Conservation (phyloP, 106 monocot genomes). For the Phalaenopsis equestris region DNA sequence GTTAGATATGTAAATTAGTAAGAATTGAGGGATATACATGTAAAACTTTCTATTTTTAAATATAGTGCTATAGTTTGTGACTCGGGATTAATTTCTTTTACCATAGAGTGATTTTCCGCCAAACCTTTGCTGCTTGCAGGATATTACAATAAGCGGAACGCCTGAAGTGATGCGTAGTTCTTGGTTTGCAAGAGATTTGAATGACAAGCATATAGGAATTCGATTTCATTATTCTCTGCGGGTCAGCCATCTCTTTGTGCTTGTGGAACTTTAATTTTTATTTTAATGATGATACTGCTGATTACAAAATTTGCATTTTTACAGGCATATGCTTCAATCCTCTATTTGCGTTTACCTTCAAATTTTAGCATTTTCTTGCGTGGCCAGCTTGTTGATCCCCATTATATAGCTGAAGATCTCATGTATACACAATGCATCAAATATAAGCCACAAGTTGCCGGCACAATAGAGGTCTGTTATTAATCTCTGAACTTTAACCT, state of each 20-base stretch:
- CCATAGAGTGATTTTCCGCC: background rate
- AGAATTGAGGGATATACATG: too few relatives aligned
- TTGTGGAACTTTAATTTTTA: background rate
- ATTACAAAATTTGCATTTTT: background rate
- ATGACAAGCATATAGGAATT: constrained; percentile 39
- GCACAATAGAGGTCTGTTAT: constrained; percentile 33
- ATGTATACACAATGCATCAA: constrained; percentile 51
- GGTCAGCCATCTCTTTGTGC: constrained; percentile 27
- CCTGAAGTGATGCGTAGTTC: constrained; percentile 9
- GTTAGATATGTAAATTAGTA: too few relatives aligned
- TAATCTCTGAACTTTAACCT: background rate
- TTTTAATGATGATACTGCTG: background rate
- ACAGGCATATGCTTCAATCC: constrained; percentile 61
- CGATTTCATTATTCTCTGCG: constrained; percentile 46
- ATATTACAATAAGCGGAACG: constrained; percentile 42
- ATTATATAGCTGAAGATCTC: constrained; percentile 48
- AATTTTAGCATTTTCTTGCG: constrained; percentile 62
- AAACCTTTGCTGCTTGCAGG: constrained; percentile 23
- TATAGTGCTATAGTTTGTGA: background rate
- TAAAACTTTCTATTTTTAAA: too few relatives aligned
- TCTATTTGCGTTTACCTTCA: constrained; percentile 62
- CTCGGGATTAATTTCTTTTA: background rate
- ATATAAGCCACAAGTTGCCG: constrained; percentile 39
- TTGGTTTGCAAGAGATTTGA: constrained; percentile 7
- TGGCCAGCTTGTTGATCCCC: constrained; percentile 44